Evolutionary conservation across 2,329 filamentous ascomycete genomes (phyloP).

Genomic region (Sporothrix inflata): DNA sequence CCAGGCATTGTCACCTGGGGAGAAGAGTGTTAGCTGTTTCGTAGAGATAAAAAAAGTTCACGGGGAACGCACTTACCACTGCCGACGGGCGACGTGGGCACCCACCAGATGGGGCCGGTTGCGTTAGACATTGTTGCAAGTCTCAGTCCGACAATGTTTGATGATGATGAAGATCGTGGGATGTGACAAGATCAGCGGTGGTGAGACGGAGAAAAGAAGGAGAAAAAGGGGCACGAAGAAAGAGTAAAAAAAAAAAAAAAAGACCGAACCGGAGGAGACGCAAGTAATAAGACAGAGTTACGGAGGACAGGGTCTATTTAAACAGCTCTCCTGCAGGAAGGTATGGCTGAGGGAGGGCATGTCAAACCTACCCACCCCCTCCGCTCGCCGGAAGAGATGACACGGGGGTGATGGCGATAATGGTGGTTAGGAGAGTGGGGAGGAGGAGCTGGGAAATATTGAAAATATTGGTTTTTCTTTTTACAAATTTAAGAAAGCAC

Average conservation of each 20-base stretch:
- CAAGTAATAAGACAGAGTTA: background rate
- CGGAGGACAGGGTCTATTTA: background rate
- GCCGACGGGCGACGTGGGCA: slow-evolving; percentile 24
- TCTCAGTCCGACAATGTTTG: background rate
- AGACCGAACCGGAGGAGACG: background rate
- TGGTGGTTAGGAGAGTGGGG: background rate
- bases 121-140: slow-evolving; percentile 13
- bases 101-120: slow-evolving; percentile 23
- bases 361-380: background rate
- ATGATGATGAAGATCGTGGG: background rate
- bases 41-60: too few species aligned
- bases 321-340: background rate
- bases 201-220: background rate
- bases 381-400: background rate
- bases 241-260: background rate
- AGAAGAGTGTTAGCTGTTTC: background rate
- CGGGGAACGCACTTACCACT: slow-evolving; percentile 1
- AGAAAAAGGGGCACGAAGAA: background rate
- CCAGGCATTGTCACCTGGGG: slow-evolving; percentile 54
- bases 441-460: background rate
- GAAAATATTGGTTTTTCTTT: too few species aligned
- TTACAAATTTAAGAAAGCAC: background rate
- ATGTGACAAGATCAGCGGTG: background rate
- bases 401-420: background rate
- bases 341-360: background rate